Evolutionary conservation across 495 filamentous ascomycete species (phyloP).

Genomic region (Tuber borchii): DNA sequence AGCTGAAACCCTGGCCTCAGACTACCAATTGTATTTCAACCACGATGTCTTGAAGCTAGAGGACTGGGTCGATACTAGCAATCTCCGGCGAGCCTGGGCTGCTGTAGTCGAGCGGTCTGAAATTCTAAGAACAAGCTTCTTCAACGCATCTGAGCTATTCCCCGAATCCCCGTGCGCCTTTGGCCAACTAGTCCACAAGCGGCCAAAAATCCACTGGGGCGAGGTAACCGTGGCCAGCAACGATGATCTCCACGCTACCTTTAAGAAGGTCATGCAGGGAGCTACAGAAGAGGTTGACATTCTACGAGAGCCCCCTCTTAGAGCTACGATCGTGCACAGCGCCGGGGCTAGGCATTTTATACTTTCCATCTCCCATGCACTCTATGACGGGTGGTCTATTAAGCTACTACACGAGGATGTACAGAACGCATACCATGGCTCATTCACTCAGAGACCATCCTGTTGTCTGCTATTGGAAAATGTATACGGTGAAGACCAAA

Average conservation of each 20-base stretch:
- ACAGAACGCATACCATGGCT: slow-evolving; percentile 50
- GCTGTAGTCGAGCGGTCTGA: slow-evolving; percentile 54
- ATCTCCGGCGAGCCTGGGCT: slow-evolving; percentile 56
- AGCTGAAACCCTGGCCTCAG: slow-evolving; percentile 62
- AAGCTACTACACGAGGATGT: slow-evolving; percentile 62
- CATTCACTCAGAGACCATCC: slow-evolving; percentile 43
- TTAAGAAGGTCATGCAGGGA: slow-evolving; percentile 37
- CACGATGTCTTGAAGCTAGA: slow-evolving; percentile 59
- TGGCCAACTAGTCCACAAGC: slow-evolving; percentile 57
- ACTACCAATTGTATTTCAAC: slow-evolving; percentile 69
- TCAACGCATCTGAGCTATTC: slow-evolving; percentile 51
- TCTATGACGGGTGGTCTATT: slow-evolving; percentile 74
- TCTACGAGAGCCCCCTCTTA: slow-evolving; percentile 31
- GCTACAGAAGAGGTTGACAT: slow-evolving; percentile 24
- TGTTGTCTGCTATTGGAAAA: slow-evolving; percentile 50
- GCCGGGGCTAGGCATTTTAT: slow-evolving; percentile 49
- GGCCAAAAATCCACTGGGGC: slow-evolving; percentile 22
- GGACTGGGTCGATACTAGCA: slow-evolving; percentile 47
- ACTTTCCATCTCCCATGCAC: slow-evolving; percentile 67
- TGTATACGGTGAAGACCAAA: slow-evolving; percentile 42
- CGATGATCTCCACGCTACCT: slow-evolving; percentile 26
- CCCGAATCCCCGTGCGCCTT: slow-evolving; percentile 48
- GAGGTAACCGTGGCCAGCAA: slow-evolving; percentile 22
- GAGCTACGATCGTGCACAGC: slow-evolving; percentile 41
- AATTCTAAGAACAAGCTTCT: slow-evolving; percentile 69